A percentile compares a stretch with the other conserved stretches of the same genome.
Conservation (phyloP, 2,329 filamentous ascomycete species). For the Colletotrichum destructivum region DNA sequence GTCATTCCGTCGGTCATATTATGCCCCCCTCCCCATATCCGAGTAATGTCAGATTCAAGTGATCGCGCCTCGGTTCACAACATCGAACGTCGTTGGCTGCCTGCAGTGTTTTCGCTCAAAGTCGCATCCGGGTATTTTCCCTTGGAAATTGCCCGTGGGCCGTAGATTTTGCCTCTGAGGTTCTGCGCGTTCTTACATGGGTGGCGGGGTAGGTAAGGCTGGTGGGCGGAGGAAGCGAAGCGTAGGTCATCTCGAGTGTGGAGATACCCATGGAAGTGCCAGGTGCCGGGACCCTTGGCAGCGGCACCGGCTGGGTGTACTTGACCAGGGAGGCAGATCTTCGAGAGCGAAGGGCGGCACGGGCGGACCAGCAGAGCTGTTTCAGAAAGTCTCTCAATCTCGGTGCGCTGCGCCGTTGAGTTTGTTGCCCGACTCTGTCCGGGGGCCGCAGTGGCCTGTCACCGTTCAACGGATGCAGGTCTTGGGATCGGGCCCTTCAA, state of each 20-base stretch:
- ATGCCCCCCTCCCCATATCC: slow-evolving; percentile 17
- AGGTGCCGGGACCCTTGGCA: slow-evolving; percentile 11
- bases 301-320: slow-evolving; percentile 21
- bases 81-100: slow-evolving; percentile 10
- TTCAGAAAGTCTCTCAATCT: slow-evolving; percentile 30
- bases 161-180: slow-evolving; percentile 11
- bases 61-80: slow-evolving; percentile 23
- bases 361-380: slow-evolving; percentile 25
- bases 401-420: slow-evolving; percentile 7
- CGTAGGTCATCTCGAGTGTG: slow-evolving; percentile 8
- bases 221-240: slow-evolving; percentile 4
- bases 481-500: not conserved
- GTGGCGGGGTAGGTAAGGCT: slow-evolving; percentile 28
- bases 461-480: slow-evolving; percentile 6
- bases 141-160: slow-evolving; percentile 13
- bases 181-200: slow-evolving; percentile 34
- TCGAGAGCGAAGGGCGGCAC: slow-evolving; percentile 15
- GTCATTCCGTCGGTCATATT: not conserved
- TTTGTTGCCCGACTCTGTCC: not conserved
- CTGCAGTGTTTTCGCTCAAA: slow-evolving; percentile 12
- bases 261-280: not conserved
- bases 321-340: slow-evolving; percentile 33
- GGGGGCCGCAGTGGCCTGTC: not conserved
- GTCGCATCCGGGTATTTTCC: slow-evolving; percentile 11
- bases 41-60: slow-evolving; percentile 4